Evolutionary conservation across 371 early-diverging fungal genomes (phyloP).

Genomic region (Mortierella sp.): DNA sequence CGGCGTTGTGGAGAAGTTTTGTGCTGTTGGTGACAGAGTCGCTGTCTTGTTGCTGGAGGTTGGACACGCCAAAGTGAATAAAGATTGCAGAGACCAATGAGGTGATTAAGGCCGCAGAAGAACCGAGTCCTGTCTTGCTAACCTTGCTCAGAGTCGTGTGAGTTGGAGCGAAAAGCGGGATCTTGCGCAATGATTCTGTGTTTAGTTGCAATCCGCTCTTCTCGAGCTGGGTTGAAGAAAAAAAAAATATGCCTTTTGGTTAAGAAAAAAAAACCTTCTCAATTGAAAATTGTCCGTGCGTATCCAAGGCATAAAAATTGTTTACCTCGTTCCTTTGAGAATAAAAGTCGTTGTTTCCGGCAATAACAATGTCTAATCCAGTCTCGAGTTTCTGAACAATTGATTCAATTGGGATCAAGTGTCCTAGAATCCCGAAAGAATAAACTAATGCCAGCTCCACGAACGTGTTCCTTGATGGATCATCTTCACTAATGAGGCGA

Average conservation of each 20-base stretch:
- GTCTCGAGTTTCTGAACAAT: constrained; percentile 30
- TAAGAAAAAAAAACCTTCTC: background rate
- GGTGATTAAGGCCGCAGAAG: constrained; percentile 94
- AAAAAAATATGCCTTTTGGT: background rate
- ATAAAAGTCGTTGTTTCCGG: constrained; percentile 96
- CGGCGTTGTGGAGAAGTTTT: constrained; percentile 80
- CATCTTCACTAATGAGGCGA: constrained; percentile 42
- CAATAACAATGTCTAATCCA: constrained; percentile 78
- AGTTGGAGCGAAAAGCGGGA: constrained; percentile 80
- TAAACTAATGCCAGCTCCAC: constrained; percentile 62
- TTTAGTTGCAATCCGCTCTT: constrained; percentile 64
- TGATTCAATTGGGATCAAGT: constrained; percentile 32
- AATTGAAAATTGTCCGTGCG: background rate
- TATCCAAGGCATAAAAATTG: background rate
- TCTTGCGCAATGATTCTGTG: constrained; percentile 65
- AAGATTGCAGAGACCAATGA: constrained; percentile 88
- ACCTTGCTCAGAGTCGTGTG: constrained; percentile 80
- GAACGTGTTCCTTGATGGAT: constrained; percentile 59
- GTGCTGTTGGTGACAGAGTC: constrained; percentile 4
- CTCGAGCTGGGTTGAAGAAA: constrained; percentile 61
- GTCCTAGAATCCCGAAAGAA: constrained; percentile 60
- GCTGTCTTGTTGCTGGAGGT: constrained; percentile 13
- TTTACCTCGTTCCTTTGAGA: constrained; percentile 83
- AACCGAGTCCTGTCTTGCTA: constrained; percentile 96
- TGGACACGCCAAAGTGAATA: constrained; percentile 70